Conservation (phyloP, 495 filamentous ascomycete species). For the Acidiella bohemica region DNA sequence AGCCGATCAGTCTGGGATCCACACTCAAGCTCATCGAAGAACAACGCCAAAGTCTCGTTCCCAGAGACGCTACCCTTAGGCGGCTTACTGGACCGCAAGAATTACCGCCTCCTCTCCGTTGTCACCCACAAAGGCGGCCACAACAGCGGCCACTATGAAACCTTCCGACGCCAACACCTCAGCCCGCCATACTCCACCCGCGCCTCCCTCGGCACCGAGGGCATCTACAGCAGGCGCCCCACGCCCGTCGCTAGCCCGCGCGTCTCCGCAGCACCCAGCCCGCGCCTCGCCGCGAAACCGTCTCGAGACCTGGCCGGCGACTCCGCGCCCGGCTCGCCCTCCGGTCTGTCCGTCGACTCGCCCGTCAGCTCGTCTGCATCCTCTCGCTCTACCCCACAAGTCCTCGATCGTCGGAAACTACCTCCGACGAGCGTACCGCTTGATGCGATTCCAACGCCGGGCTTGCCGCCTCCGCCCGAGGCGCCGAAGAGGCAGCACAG, state of each 20-base stretch:
- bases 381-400: constrained; percentile 7
- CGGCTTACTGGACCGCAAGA: constrained; percentile 58
- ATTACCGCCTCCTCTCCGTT: constrained; percentile 73
- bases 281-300: constrained; percentile 3
- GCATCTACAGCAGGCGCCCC: constrained; percentile 46
- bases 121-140: constrained; percentile 94
- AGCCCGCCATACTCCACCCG: constrained; percentile 66
- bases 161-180: constrained; percentile 73
- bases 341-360: constrained; percentile 9
- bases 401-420: not conserved
- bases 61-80: constrained; percentile 73
- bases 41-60: constrained; percentile 83
- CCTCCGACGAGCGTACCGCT: constrained; percentile 15
- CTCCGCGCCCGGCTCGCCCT: constrained; percentile 1
- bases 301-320: constrained; percentile 3
- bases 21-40: constrained; percentile 68
- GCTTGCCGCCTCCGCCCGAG: constrained; percentile 8
- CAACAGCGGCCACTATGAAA: constrained; percentile 93
- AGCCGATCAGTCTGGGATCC: constrained; percentile 79
- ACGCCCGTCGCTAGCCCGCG: constrained; percentile 34
- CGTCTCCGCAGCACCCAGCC: constrained; percentile 19
- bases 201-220: constrained; percentile 55
- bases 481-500: constrained; percentile 8
- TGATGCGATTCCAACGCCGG: constrained; percentile 17
- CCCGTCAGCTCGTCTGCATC: constrained; percentile 15